Conservation (phyloP, 768 basidiomycete species). For the Phlebiopsis gigantea region DNA sequence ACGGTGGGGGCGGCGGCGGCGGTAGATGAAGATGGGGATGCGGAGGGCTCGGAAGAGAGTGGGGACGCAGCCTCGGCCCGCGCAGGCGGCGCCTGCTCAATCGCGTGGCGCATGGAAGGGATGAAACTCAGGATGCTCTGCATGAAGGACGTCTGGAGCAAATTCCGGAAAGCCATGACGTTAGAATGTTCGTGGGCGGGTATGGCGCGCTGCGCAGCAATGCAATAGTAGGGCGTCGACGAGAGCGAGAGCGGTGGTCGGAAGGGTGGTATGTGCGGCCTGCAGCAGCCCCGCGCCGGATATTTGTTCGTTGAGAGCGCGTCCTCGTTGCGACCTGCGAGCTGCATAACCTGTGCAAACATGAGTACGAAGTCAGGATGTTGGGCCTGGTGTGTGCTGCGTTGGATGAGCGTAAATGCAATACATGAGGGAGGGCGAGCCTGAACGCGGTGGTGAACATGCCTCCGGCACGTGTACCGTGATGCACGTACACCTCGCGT, state of each 20-base stretch:
- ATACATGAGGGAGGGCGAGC: neutral
- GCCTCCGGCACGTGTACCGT: neutral
- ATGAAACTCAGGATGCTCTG: conserved; percentile 11
- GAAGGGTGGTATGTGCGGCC: neutral
- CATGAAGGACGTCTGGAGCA: conserved; percentile 12
- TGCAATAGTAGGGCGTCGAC: neutral
- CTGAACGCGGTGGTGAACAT: neutral
- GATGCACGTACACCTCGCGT: neutral
- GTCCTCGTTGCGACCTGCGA: conserved; percentile 6
- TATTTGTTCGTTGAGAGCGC: neutral
- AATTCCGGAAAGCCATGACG: conserved; percentile 6
- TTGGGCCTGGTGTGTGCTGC: neutral
- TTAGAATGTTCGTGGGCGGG: neutral
- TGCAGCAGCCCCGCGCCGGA: neutral
- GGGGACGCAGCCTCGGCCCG: neutral
- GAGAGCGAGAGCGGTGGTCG: neutral
- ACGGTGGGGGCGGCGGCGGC: neutral
- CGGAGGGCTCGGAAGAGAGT: neutral
- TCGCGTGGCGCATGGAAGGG: conserved; percentile 8
- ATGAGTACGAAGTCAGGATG: neutral
- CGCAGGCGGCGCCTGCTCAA: neutral
- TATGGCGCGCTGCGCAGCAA: conserved; percentile 4
- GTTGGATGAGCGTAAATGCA: neutral
- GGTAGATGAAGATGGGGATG: neutral
- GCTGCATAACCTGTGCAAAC: conserved; percentile 6